Percentiles rank a stretch among this genome's conserved stretches.
Conservation (phyloP, 345 rosid genomes). For the Eutrema yunnanense region DNA sequence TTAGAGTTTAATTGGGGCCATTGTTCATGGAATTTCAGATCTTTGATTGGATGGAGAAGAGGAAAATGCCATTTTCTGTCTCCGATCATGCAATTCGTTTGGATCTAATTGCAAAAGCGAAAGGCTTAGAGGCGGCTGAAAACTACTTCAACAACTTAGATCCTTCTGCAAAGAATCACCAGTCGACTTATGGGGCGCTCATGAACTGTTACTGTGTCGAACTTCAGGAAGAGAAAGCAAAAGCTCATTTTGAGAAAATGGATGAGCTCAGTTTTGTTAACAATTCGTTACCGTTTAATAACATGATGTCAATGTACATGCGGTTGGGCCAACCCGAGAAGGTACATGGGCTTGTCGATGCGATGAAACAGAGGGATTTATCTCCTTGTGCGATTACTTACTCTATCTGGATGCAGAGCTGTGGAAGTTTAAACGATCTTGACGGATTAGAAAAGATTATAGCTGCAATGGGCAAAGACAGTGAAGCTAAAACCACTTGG, state of each 20-base stretch:
- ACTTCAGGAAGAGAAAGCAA: conserved; percentile 48
- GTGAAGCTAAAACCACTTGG: conserved; percentile 40
- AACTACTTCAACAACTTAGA: conserved; percentile 41
- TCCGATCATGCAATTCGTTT: conserved; percentile 46
- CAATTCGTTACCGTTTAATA: conserved; percentile 42
- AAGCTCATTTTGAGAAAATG: conserved; percentile 52
- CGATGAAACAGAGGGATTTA: conserved; percentile 46
- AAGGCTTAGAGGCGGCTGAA: conserved; percentile 62
- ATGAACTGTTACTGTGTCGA: conserved; percentile 59
- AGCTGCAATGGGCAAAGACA: conserved; percentile 36
- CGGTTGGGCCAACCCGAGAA: conserved; percentile 56
- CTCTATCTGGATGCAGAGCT: conserved; percentile 63
- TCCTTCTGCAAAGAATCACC: conserved; percentile 30
- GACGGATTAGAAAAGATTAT: conserved; percentile 31
- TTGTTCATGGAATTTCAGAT: conserved; percentile 22
- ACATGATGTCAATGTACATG: conserved; percentile 57
- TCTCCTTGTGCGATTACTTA: conserved; percentile 32
- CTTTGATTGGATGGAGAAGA: conserved; percentile 84
- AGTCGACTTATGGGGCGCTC: conserved; percentile 50
- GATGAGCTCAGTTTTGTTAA: conserved; percentile 35
- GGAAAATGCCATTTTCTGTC: conserved; percentile 41
- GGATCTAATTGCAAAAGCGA: conserved; percentile 57
- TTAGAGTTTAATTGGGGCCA: background rate
- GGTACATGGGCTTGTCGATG: conserved; percentile 40
- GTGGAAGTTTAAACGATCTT: conserved; percentile 37